Conservation (phyloP, 495 filamentous ascomycete species). For the Penicillium lagena region DNA sequence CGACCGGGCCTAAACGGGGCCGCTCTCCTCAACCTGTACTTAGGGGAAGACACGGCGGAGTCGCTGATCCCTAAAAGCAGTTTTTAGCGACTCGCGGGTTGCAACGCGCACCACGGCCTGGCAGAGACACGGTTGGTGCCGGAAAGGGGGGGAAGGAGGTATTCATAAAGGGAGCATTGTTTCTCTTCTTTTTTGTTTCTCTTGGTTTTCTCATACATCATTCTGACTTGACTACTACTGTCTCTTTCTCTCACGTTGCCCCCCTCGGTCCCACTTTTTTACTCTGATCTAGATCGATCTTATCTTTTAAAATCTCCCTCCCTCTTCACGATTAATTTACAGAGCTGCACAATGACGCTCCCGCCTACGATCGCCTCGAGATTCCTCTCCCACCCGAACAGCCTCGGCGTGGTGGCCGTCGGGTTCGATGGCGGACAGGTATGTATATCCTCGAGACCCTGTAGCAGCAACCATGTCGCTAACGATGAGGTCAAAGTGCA, state of each 20-base stretch:
- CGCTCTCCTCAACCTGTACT: constrained; percentile 47
- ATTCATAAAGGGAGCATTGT: constrained; percentile 10
- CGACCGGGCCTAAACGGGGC: constrained; percentile 22
- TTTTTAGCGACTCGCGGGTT: constrained; percentile 34
- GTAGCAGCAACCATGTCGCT: not conserved
- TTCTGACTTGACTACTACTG: constrained; percentile 1
- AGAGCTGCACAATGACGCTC: constrained; percentile 44
- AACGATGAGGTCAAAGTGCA: constrained; percentile 51
- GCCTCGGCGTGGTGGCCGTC: constrained; percentile 89
- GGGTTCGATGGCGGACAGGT: constrained; percentile 98
- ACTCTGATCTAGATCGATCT: constrained; percentile 13
- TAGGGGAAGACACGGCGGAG: constrained; percentile 38
- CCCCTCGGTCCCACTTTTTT: constrained; percentile 16
- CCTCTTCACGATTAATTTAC: not conserved
- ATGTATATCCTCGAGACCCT: constrained; percentile 19
- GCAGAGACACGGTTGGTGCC: constrained; percentile 4
- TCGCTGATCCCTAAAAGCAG: constrained; percentile 44
- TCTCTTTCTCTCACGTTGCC: constrained; percentile 8
- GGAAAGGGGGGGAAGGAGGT: constrained; percentile 4
- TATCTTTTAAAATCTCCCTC: constrained; percentile 16
- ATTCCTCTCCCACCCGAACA: constrained; percentile 70
- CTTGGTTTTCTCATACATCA: not conserved
- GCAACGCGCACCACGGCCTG: constrained; percentile 9
- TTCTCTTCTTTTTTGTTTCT: constrained; percentile 1
- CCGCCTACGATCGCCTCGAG: constrained; percentile 72